Percentiles rank a stretch among this genome's conserved stretches.
Evolutionary conservation across 1,284 basidiomycete species (phyloP).

Genomic region (Microbotryum saponariae): DNA sequence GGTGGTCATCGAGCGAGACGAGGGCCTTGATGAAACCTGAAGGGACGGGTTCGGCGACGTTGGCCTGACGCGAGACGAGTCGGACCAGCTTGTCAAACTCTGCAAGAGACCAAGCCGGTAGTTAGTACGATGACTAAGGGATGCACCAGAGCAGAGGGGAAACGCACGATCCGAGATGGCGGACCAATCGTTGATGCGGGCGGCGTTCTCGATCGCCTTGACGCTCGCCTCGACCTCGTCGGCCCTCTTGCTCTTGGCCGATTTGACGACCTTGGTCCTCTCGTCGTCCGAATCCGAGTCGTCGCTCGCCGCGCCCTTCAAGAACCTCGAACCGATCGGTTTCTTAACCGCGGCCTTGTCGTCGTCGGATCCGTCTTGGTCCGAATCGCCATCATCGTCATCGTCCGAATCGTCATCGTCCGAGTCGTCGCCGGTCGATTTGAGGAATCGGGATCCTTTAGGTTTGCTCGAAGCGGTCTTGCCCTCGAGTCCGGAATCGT

Average conservation of each 20-base stretch:
- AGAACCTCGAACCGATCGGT: constrained; percentile 43
- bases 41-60: constrained; percentile 74
- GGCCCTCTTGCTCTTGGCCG: constrained; percentile 75
- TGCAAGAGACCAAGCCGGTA: constrained; percentile 39
- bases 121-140: background rate
- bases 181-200: constrained; percentile 96
- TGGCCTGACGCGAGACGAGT: constrained; percentile 63
- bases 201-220: constrained; percentile 84
- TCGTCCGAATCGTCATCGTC: constrained; percentile 35
- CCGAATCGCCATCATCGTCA: constrained; percentile 48
- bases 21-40: constrained; percentile 77
- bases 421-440: constrained; percentile 44
- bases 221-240: constrained; percentile 85
- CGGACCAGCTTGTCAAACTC: constrained; percentile 94
- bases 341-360: constrained; percentile 44
- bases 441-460: constrained; percentile 42
- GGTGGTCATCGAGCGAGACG: constrained; percentile 64
- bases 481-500: constrained; percentile 43
- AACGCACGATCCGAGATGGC: constrained; percentile 71
- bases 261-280: constrained; percentile 66
- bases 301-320: constrained; percentile 48
- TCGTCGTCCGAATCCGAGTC: constrained; percentile 60
- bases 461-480: constrained; percentile 35
- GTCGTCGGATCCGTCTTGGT: constrained; percentile 43
- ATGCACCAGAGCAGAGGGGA: background rate